Evolutionary conservation across 2,329 filamentous ascomycete species (phyloP), one percentile per base, ranked within the genome.

Genomic region (Calonectria fujianensis): DNA sequence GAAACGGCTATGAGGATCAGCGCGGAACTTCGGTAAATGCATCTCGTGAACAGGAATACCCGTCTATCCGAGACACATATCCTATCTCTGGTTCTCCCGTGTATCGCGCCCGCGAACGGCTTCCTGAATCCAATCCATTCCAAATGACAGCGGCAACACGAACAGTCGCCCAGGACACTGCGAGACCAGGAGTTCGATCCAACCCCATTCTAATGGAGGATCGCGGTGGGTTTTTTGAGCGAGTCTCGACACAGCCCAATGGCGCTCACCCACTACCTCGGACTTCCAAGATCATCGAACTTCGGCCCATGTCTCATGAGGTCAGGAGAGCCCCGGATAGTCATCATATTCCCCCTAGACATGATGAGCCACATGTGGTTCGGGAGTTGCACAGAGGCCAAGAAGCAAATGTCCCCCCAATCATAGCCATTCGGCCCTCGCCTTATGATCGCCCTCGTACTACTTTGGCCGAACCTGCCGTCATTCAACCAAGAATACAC

Each of bases 181-280:
- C 80, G 69, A 80, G 82, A 59, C 80, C 80, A 24, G 85, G 83
- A 67, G 80, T 78, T 31, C 80, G 80, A 50, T 78, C 79, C n/a
- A 83, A 82, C 29, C 83, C 83, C 24, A 81, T 86, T 61, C 69
- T 85, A 76, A 86, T 87, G 85, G 84, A 86, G 75, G 84, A 86
- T 77, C 82, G 84, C 37, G 84, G 84, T 70, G 83, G 84, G 20
- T 85, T 85, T 69, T 84, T 80, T 74, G 85, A 85, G 75, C 84
- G 82, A 71, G 79, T 85, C 45, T 74, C 77, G 72, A 73, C 69
- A 48, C 77, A 66, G 68, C 70, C 67, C 63, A 48, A 65, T 61
- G 75, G 69, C 66, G 68, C 74, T 32, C 63, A 75, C n/a, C 69
- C 72, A 39, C 61, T 69, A 20, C 68, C 73, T 27, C 75, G 65